These are phyloP conservation scores for Phytophthora megakarya DNA, from an alignment of 352 stramenopile species.

Conservation along the genomic window DNA sequence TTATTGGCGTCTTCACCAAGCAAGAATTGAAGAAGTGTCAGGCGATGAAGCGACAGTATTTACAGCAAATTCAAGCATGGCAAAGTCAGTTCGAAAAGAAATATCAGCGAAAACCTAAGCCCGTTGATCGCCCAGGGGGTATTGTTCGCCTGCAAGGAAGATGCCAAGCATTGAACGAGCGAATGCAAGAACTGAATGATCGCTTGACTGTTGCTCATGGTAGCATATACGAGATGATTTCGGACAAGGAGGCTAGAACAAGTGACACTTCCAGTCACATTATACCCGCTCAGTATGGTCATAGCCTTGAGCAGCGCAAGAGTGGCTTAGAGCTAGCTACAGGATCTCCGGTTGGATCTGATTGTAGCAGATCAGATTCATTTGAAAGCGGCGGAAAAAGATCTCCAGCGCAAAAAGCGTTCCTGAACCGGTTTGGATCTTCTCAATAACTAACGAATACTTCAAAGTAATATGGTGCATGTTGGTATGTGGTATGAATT, in stretches of 20 bases:
- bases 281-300: neutral
- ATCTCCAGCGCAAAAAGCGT: conserved; percentile 72
- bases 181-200: conserved; percentile 46
- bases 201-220: conserved; percentile 24
- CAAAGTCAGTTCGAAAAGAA: conserved; percentile 61
- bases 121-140: conserved; percentile 38
- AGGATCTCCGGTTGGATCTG: neutral
- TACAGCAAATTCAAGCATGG: conserved; percentile 55
- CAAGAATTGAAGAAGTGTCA: conserved; percentile 52
- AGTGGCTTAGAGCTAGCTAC: neutral
- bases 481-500: too few relatives aligned
- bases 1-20: conserved; percentile 42
- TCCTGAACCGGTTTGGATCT: conserved; percentile 48
- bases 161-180: conserved; percentile 41
- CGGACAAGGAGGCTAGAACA: conserved; percentile 3
- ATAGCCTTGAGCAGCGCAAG: neutral
- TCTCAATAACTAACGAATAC: conserved; percentile 1
- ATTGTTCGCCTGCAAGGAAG: conserved; percentile 46
- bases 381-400: conserved; percentile 24
- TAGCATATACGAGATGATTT: conserved; percentile 43
- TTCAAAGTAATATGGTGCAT: neutral
- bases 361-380: conserved; percentile 9
- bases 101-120: conserved; percentile 48
- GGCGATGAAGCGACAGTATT: conserved; percentile 37
- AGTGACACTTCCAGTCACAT: conserved; percentile 4